Conservation (phyloP, 2,329 filamentous ascomycete species). For the Simplicillium sp. region DNA sequence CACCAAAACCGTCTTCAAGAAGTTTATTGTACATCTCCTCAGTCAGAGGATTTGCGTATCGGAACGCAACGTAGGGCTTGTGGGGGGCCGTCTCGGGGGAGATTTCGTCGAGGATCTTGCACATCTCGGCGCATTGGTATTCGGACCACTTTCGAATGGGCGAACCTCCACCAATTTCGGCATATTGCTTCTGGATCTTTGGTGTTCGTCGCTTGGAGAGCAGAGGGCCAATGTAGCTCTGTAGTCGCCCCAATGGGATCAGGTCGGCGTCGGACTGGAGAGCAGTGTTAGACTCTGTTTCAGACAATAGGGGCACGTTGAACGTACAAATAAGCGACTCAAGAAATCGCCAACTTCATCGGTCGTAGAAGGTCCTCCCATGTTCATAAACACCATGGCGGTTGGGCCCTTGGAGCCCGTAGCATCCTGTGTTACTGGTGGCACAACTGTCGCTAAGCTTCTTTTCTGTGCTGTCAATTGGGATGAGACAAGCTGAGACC, state of each 20-base stretch:
- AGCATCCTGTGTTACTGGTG: constrained; percentile 72
- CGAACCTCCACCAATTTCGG: constrained; percentile 91
- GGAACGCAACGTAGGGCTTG: constrained; percentile 94
- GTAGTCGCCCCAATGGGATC: constrained; percentile 88
- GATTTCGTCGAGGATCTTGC: constrained; percentile 85
- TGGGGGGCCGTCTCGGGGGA: constrained; percentile 92
- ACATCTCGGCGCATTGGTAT: constrained; percentile 89
- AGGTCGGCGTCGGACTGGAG: constrained; percentile 78
- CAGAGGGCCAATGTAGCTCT: constrained; percentile 81
- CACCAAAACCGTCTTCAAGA: constrained; percentile 81
- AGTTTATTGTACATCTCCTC: constrained; percentile 85
- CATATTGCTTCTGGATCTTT: constrained; percentile 94
- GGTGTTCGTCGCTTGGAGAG: constrained; percentile 82
- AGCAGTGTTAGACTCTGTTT: constrained; percentile 6
- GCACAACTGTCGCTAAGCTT: constrained; percentile 36
- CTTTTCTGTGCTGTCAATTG: constrained; percentile 20
- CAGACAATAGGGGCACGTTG: constrained; percentile 1
- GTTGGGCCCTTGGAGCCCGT: constrained; percentile 70
- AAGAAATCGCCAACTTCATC: constrained; percentile 85
- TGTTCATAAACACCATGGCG: constrained; percentile 98
- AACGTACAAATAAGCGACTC: constrained; percentile 78
- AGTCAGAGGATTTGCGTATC: constrained; percentile 87
- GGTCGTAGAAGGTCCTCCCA: constrained; percentile 88
- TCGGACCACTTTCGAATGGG: constrained; percentile 98
- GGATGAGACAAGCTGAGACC: constrained; percentile 12